These are phyloP conservation scores for Trichoderma aggressivum DNA, from an alignment of 2,329 filamentous ascomycete genomes.

Conservation along the genomic window DNA sequence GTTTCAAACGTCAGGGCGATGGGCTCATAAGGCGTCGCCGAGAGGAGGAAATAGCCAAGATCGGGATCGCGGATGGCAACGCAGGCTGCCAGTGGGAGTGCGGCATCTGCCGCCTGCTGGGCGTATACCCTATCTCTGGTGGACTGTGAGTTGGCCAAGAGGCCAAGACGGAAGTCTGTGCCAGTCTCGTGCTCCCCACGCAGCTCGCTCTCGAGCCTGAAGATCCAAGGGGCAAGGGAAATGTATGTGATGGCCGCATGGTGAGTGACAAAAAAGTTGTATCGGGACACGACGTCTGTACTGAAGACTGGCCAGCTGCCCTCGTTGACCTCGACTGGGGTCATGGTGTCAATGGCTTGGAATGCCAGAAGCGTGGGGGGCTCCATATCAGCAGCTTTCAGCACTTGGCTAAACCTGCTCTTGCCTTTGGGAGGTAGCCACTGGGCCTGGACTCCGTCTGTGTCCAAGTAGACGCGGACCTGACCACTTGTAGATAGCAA, in stretches of 20 bases:
- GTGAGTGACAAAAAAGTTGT: conserved; percentile 61
- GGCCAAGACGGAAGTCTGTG: conserved; percentile 58
- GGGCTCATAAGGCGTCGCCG: conserved; percentile 56
- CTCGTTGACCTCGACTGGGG: conserved; percentile 50
- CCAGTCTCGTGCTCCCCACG: conserved; percentile 54
- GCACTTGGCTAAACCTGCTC: conserved; percentile 41
- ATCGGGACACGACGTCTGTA: conserved; percentile 57
- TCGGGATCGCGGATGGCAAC: conserved; percentile 57
- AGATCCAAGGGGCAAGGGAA: conserved; percentile 61
- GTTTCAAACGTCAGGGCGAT: conserved; percentile 58
- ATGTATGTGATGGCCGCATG: conserved; percentile 58
- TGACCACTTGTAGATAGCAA: conserved; percentile 59
- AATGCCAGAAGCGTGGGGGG: conserved; percentile 56
- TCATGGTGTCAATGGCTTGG: conserved; percentile 60
- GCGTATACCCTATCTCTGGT: conserved; percentile 57
- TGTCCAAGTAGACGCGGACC: conserved; percentile 58
- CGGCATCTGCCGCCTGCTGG: conserved; percentile 45
- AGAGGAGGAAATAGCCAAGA: conserved; percentile 61
- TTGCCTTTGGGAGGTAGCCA: conserved; percentile 60
- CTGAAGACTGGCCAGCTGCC: conserved; percentile 63
- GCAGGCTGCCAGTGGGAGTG: conserved; percentile 51
- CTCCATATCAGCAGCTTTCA: conserved; percentile 34
- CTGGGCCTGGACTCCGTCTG: conserved; percentile 62
- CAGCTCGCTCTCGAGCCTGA: conserved; percentile 60
- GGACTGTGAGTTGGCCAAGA: conserved; percentile 57